Evolutionary conservation across 1,284 basidiomycete genomes (phyloP), one percentile per base, ranked within the genome.

Genomic region (Marasmius tenuissimus): DNA sequence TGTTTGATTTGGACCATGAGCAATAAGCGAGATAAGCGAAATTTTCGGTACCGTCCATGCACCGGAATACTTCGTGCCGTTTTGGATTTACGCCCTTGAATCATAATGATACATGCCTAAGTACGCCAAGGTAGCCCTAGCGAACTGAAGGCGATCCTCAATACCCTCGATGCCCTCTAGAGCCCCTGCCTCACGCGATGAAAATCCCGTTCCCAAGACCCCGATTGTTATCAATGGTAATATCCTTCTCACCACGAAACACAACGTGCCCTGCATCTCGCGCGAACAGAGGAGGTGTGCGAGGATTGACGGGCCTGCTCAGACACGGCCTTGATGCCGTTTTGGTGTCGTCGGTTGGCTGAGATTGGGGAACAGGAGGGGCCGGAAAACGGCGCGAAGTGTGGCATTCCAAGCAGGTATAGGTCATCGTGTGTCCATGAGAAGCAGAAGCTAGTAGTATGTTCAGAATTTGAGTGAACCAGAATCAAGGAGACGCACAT

Each of bases 321-420:
- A 18, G 20, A 8, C 42, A 39, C 14, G 55, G 18, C 2, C 16
- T 9, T 57, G 10, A n/a, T 18, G 33, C 7, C 45, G 48, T 12
- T 37, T 54, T 33, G 16, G 39, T 3, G 20, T 49, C 53, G 37
- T 11, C 39, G 5, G 48, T 45, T 9, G 34, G 8, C 49, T 67
- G 57, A 33, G 55, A 37, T 56, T 49, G 52, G 16, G 50, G 38
- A 65, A 39, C 39, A 35, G 85, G 83, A 4, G 87, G 86, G 1
- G 88, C 86, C 5, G 89, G 89, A 49, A 91, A 85, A 18, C 82
- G 80, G 55, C 86, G 83, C 20, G 76, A 73, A 3, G 76, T 73
- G 9, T 75, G 73, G 71, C 89, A 92, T 8, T 75, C 65, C 14
- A 73, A 72, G 69, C 89, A 92, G 9, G 78, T 84, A 63, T 88